Evolutionary conservation across 1,139 yeast species (phyloP), one percentile per base, ranked within the genome.

Genomic region (Taphrina pruni): DNA sequence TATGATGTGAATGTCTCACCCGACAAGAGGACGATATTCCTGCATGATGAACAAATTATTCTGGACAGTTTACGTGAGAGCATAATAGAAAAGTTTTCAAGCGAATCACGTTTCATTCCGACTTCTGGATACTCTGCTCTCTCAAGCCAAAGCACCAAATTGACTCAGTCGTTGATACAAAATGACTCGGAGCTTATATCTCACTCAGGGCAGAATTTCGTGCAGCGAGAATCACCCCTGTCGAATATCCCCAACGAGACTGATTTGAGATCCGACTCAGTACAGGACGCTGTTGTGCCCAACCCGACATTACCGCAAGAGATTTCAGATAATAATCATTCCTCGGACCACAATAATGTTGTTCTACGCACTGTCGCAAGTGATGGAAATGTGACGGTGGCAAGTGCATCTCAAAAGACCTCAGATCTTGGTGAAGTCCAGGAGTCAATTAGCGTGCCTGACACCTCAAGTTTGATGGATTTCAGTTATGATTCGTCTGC

Each of bases 1-100:
- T 77, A 90, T 48, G 99, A 94, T 78, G 83, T 94, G 21, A 94
- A 94, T 77, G 88, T 95, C 0, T 87, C 97, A 0, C 99, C 99
- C 0, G 97, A 94, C 76, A 94, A 94, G 76, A 81, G 95, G 60
- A 84, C 86, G 1, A 82, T 94, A 1, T 76, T 90, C 73, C 76
- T 94, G 0, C 93, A 88, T 70, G 82, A 86, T 71, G 97, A 93
- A 76, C 77, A 78, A 5, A 77, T 79, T 14, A 76, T 92, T 0
- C 74, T 89, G 8, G 89, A 87, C n/a, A 17, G 32, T 26, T 17
- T 64, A 20, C 45, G 67, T 8, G 56, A 55, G 20, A 51, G 78
- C 79, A 0, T 74, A 91, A 2, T 71, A 75, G 32, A 76, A 74
- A 50, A 71, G 72, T 51, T 60, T 50, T 26, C 71, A 26, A 46